Evolutionary conservation across 352 stramenopile species (phyloP).

Genomic region (Saprolegnia diclina): DNA sequence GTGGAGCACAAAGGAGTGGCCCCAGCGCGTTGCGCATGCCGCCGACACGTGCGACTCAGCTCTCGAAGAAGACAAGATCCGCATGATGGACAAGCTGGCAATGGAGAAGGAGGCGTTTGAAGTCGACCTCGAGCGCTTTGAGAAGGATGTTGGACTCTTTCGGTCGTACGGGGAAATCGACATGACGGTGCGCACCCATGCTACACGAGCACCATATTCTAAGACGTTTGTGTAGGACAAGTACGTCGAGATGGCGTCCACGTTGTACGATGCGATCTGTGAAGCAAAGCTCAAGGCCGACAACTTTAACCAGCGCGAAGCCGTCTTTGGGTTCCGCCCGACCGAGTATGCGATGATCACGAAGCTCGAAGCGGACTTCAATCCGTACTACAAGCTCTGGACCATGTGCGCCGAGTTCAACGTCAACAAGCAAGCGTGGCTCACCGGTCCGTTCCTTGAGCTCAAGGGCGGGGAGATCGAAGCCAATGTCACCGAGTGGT

Average conservation of each 20-base stretch:
- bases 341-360: constrained; percentile 87
- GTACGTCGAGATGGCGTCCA: constrained; percentile 83
- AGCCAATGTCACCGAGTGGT: constrained; percentile 87
- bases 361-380: constrained; percentile 82
- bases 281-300: constrained; percentile 85
- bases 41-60: constrained; percentile 82
- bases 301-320: constrained; percentile 91
- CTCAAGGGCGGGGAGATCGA: constrained; percentile 87
- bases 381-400: constrained; percentile 92
- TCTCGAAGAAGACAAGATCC: constrained; percentile 88
- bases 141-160: constrained; percentile 85
- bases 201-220: no score
- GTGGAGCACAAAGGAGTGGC: constrained; percentile 87
- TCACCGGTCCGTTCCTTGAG: constrained; percentile 89
- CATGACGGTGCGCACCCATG: constrained; percentile 35
- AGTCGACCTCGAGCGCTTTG: constrained; percentile 79
- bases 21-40: constrained; percentile 67
- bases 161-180: constrained; percentile 83
- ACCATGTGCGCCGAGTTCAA: constrained; percentile 94
- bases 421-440: constrained; percentile 85
- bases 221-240: constrained; percentile 60
- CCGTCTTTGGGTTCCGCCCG: constrained; percentile 89
- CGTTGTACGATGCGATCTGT: constrained; percentile 84
- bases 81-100: constrained; percentile 91
- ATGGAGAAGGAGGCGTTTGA: constrained; percentile 88